Base-by-base conservation (phyloP, 495 filamentous ascomycete genomes). In the Tuber magnatum region DNA sequence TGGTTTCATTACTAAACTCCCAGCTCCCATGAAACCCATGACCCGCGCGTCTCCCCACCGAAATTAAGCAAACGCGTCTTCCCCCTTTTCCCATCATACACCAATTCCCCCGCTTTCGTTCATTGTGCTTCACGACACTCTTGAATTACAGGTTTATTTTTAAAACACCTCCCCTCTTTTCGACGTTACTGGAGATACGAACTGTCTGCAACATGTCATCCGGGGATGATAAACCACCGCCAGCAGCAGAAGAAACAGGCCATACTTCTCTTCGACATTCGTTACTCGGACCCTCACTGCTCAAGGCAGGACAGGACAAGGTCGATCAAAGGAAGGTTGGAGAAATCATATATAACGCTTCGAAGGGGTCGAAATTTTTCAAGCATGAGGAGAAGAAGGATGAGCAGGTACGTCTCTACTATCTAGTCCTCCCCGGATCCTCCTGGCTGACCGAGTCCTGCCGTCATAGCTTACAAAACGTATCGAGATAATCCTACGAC, bases 361-460 rank as follows among this genome's bases (percentile, higher is more conserved):
- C 93, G 20, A 97, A 94, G 83, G 96, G 96, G 39, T 97, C 93
- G 74, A 97, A 97, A 82, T 99, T 92, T 85, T 99, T 97, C 87
- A 93, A 92, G 80, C 92, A 94, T 78, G 96, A 98, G 81, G 92
- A 97, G 82, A 86, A 84, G 72, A 89, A 89, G 76, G 96, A 98
- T 86, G 90, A 90, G 78, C 73, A 80, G 79, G 77, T 80, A 79
- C 71, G 77, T 79, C 41, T 71, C 35, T 32, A 71, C 39, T 5
- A 14, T 32, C 12, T 12, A 28, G 10, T 24, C 12, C 24, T 40
- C 69, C 12, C 39, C 24, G 28, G 28, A 28, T 44, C 69, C 28
- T 71, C 38, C 5, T 28, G 16, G 4, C 24, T 71, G 41, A 71
- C 16, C 1, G 24, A 4, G 61, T 40, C 44, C 70, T 40, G 35